phyloP scores from a whole-genome alignment of 78 protist species.

The Dictyostelium purpureum region DNA sequence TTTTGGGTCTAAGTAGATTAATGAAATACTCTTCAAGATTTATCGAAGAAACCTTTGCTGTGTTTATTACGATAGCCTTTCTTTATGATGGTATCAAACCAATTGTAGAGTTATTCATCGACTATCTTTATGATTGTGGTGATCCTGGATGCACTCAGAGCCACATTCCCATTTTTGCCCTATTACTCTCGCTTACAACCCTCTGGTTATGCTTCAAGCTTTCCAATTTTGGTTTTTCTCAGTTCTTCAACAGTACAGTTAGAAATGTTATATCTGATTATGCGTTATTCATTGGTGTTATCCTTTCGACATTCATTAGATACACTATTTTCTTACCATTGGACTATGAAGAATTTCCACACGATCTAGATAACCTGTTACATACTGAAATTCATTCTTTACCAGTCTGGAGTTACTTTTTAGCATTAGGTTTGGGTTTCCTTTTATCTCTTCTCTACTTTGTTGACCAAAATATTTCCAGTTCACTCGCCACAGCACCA shows the following conservation, averaged over 20 bases:
- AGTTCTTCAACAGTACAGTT: not conserved
- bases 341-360: not conserved
- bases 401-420: not conserved
- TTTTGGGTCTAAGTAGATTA: not conserved
- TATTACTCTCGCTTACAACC: not conserved
- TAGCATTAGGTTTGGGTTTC: conserved; percentile 27
- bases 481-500: not conserved
- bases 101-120: not conserved
- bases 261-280: conserved; percentile 11
- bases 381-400: not conserved
- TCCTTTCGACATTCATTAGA: not conserved
- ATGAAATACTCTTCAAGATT: conserved; percentile 35
- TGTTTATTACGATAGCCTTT: conserved; percentile 27
- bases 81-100: conserved; percentile 44
- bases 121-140: conserved; percentile 2
- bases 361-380: not conserved
- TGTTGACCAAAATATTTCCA: conserved; percentile 30
- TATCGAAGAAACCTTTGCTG: conserved; percentile 34
- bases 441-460: conserved; percentile 5
- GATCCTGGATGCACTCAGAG: not conserved
- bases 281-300: conserved; percentile 24
- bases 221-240: not conserved
- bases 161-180: conserved; percentile 1
- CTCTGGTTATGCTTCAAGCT: conserved; percentile 29
- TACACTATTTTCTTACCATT: conserved; percentile 3